Evolutionary conservation across 805 yeast genomes (phyloP).

Genomic region (Candida ovalis): DNA sequence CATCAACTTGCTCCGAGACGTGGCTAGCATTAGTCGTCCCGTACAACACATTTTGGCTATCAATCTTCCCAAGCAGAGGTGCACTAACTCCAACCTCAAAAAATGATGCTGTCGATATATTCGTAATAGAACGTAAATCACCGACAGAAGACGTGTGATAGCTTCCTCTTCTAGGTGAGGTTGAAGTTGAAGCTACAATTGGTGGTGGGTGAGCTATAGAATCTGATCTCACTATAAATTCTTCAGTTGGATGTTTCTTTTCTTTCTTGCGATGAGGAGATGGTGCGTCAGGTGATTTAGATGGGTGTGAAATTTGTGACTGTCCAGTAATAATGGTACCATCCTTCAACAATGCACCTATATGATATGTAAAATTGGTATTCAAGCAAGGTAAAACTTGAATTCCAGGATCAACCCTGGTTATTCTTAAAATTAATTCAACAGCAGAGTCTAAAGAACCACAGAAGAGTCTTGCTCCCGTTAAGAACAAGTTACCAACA

Average conservation of each 20-base stretch:
- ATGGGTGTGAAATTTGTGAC: constrained; percentile 89
- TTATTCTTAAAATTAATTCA: constrained; percentile 65
- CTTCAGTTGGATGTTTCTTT: background rate
- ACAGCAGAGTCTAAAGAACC: constrained; percentile 85
- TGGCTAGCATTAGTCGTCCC: constrained; percentile 9
- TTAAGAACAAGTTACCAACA: constrained; percentile 77
- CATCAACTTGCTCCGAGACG: background rate
- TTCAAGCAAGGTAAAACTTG: constrained; percentile 77
- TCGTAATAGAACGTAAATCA: background rate
- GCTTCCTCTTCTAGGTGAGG: constrained; percentile 10
- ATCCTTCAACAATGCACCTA: constrained; percentile 67
- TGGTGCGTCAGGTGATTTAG: background rate
- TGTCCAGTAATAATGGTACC: constrained; percentile 84
- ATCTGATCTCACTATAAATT: constrained; percentile 13
- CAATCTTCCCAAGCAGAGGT: constrained; percentile 6
- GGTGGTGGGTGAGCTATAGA: constrained; percentile 20
- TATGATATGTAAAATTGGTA: constrained; percentile 82
- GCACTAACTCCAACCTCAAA: background rate
- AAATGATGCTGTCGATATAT: constrained; percentile 5
- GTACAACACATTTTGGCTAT: constrained; percentile 18
- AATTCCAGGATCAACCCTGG: constrained; percentile 48
- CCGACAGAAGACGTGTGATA: background rate
- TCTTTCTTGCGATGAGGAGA: background rate
- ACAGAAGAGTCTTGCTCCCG: constrained; percentile 76
- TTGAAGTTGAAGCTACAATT: constrained; percentile 12